Evolutionary conservation across 169 alveolate species (phyloP).

Genomic region (Cryptosporidium meleagridis): DNA sequence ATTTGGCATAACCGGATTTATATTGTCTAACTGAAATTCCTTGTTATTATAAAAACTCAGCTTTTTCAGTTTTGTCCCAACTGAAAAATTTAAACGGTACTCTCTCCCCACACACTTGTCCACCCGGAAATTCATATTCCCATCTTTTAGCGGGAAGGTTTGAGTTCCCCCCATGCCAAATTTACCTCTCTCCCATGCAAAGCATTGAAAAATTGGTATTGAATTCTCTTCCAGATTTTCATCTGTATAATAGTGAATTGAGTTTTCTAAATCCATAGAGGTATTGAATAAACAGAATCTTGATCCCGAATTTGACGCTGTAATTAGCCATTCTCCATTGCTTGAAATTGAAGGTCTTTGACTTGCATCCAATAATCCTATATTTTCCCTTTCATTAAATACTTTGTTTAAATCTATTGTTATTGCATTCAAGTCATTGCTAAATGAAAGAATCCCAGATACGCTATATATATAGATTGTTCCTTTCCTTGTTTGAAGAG

Average conservation of each 20-base stretch:
- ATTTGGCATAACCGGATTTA: constrained; percentile 47
- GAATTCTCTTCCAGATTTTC: not conserved
- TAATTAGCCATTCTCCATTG: constrained; percentile 50
- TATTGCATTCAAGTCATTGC: not conserved
- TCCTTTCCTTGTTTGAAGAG: constrained; percentile 57
- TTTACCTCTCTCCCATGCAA: constrained; percentile 48
- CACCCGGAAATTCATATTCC: constrained; percentile 11
- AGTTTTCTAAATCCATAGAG: not conserved
- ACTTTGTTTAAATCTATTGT: not conserved
- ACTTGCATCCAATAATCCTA: constrained; percentile 25
- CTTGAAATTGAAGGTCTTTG: constrained; percentile 61
- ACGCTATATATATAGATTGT: constrained; percentile 13
- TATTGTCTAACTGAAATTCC: constrained; percentile 38
- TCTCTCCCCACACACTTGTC: constrained; percentile 68
- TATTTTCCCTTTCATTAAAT: not conserved
- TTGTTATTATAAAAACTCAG: constrained; percentile 32
- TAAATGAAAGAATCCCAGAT: constrained; percentile 42
- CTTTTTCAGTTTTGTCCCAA: constrained; percentile 45
- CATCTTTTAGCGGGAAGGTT: constrained; percentile 37
- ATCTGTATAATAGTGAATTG: constrained; percentile 12
- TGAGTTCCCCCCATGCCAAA: not conserved
- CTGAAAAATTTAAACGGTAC: constrained; percentile 44
- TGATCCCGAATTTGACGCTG: constrained; percentile 62
- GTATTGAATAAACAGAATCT: constrained; percentile 2
- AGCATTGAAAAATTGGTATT: constrained; percentile 53